Evolutionary conservation across 805 yeast species (phyloP), one percentile per base, ranked within the genome.

Genomic region (Ogataea pini): DNA sequence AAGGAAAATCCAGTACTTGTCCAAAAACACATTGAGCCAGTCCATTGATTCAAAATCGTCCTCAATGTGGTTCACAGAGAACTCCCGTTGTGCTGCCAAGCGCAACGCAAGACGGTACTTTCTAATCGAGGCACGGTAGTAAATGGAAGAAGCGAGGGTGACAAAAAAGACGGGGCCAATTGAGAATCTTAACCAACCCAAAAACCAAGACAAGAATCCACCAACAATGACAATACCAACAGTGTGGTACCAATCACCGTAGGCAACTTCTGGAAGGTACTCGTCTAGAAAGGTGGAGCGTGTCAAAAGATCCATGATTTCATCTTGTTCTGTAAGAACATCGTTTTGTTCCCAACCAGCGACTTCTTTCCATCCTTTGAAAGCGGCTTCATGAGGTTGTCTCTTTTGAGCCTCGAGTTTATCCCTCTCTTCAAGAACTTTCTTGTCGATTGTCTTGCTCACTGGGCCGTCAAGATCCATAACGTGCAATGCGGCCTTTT

Each of bases 231-330:
- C 71, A 31, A 83, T 75, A 0, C 80, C 96, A n/a, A 85, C 83
- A 44, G 85, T 84, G 66, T 94, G 98, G 63, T 85, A 94, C 99
- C 99, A 94, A 63, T 94, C 98, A 45, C 99, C 99, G 59, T 86
- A 88, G 13, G 81, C 78, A 31, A 70, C 73, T 24, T 88, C 85
- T 7, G 95, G 95, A 46, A 94, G 70, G 59, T 84, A 79, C 49
- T 79, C 76, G 60, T 90, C 97, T 49, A 91, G 71, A 29, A 86
- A 60, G 0, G 97, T 88, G 17, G 89, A 82, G 19, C 79, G 77
- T 19, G 84, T 76, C 49, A 82, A 68, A 57, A 90, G 71, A 65
- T 90, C 96, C 53, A 79, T 75, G 47, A 83, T 71, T 58, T 84
- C 87, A 63, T 89, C 96, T 31, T 85, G 87, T 7, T 80, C 67